Conservation (phyloP, 148 eudicot species). For the Arctostaphylos glauca region DNA sequence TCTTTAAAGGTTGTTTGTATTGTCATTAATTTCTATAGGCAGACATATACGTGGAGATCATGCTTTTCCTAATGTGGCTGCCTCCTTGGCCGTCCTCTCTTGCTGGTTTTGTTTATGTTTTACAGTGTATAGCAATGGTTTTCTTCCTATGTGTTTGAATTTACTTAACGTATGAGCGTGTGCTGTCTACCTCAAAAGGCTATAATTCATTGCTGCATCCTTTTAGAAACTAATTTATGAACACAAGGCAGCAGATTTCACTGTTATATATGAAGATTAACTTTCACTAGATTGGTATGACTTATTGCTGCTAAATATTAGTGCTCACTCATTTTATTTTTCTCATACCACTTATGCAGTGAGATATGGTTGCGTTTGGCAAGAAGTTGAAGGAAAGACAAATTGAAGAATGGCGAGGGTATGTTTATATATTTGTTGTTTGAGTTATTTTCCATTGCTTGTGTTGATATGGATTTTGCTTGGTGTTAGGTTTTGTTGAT, state of each 20-base stretch:
- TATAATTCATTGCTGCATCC: background rate
- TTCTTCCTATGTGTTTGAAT: background rate
- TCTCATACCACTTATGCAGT: constrained; percentile 20
- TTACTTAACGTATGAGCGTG: background rate
- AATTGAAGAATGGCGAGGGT: constrained; percentile 94
- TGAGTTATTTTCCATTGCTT: background rate
- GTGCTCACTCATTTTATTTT: background rate
- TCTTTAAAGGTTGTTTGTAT: background rate
- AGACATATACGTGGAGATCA: background rate
- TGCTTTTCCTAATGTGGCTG: background rate
- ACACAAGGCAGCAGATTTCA: background rate
- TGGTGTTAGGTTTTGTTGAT: background rate
- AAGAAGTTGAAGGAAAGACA: constrained; percentile 90
- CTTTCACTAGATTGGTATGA: background rate
- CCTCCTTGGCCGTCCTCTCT: background rate
- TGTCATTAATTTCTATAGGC: background rate
- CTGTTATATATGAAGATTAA: background rate
- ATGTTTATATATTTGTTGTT: constrained; percentile 21
- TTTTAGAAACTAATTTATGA: background rate
- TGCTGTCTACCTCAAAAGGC: background rate
- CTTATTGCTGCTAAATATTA: background rate
- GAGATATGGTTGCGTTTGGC: constrained; percentile 82
- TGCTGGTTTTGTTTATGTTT: background rate
- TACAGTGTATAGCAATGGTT: background rate
- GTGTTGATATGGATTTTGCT: background rate